A percentile compares a stretch with the other conserved stretches of the same genome.
Evolutionary conservation across 768 basidiomycete genomes (phyloP).

Genomic region (Mrakia blollopis): DNA sequence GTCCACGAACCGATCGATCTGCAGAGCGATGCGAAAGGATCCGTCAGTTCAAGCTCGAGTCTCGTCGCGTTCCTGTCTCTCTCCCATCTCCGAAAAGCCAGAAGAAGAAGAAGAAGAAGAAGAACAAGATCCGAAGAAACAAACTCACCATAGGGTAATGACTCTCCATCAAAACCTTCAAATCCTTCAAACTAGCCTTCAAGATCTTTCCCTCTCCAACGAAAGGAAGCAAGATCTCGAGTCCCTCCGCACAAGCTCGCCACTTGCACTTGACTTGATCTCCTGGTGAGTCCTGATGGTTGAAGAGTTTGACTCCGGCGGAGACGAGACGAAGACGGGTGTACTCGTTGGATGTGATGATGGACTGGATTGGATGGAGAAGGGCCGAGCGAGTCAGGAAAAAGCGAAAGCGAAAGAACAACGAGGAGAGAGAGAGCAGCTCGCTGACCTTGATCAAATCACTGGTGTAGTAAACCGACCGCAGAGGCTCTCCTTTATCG

Average conservation of each 20-base stretch:
- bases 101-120: no score
- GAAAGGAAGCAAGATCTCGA: constrained; percentile 78
- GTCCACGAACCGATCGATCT: constrained; percentile 24
- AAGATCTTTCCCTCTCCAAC: constrained; percentile 62
- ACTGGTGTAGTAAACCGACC: constrained; percentile 84
- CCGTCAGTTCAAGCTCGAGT: not conserved
- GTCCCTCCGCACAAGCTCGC: constrained; percentile 70
- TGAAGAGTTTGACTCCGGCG: constrained; percentile 90
- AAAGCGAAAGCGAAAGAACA: not conserved
- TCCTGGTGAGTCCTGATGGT: constrained; percentile 69
- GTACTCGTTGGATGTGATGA: constrained; percentile 77
- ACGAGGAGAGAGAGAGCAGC: not conserved
- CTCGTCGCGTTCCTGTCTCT: not conserved
- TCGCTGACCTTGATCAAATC: constrained; percentile 61
- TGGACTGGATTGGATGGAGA: constrained; percentile 40
- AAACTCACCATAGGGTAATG: constrained; percentile 64
- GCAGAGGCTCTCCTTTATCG: constrained; percentile 51
- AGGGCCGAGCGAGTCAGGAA: not conserved
- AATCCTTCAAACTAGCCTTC: constrained; percentile 52
- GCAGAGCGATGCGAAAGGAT: not conserved
- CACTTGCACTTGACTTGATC: constrained; percentile 46
- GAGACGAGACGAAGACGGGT: constrained; percentile 77
- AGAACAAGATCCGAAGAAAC: not conserved
- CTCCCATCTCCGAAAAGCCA: no score
- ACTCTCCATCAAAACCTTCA: constrained; percentile 65